Conservation (phyloP, 2,329 filamentous ascomycete species). For the Cladosporium sp. region DNA sequence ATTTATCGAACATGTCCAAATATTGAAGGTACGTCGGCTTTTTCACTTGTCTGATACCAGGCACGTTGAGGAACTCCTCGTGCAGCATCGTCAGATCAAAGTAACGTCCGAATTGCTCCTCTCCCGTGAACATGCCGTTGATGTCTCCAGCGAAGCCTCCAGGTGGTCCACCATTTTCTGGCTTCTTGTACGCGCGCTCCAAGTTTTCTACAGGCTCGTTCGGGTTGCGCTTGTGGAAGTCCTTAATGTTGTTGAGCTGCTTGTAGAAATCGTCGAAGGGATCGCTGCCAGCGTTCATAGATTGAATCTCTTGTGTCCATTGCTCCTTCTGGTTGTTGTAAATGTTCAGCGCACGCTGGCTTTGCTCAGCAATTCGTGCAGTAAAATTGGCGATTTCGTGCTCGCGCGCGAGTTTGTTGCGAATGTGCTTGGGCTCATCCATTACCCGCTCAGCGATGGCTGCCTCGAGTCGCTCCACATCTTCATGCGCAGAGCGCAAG, state of each 20-base stretch:
- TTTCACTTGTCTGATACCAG: slow-evolving; percentile 63
- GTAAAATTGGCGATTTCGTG: slow-evolving; percentile 88
- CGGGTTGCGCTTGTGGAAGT: slow-evolving; percentile 85
- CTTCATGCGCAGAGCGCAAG: slow-evolving; percentile 89
- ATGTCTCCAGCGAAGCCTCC: slow-evolving; percentile 57
- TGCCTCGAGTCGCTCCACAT: slow-evolving; percentile 92
- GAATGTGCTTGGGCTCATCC: slow-evolving; percentile 85
- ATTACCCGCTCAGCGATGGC: slow-evolving; percentile 83
- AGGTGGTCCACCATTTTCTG: slow-evolving; percentile 49
- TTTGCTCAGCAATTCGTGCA: slow-evolving; percentile 82
- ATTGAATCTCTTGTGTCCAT: slow-evolving; percentile 74
- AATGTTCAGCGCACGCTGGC: slow-evolving; percentile 71
- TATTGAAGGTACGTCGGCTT: slow-evolving; percentile 88
- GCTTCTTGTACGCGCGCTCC: slow-evolving; percentile 82
- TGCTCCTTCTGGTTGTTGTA: slow-evolving; percentile 75
- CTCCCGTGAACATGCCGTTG: slow-evolving; percentile 90
- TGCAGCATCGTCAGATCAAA: slow-evolving; percentile 82
- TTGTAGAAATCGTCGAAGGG: slow-evolving; percentile 83
- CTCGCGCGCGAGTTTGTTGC: slow-evolving; percentile 83
- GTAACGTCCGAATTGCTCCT: slow-evolving; percentile 89
- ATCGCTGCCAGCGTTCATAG: slow-evolving; percentile 72
- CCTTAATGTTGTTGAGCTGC: slow-evolving; percentile 73
- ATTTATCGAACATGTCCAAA: slow-evolving; percentile 84
- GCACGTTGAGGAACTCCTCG: slow-evolving; percentile 85
- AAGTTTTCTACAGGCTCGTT: slow-evolving; percentile 94